Base-by-base conservation (phyloP, 2,329 filamentous ascomycete genomes). In the Cryphonectria naterciae region DNA sequence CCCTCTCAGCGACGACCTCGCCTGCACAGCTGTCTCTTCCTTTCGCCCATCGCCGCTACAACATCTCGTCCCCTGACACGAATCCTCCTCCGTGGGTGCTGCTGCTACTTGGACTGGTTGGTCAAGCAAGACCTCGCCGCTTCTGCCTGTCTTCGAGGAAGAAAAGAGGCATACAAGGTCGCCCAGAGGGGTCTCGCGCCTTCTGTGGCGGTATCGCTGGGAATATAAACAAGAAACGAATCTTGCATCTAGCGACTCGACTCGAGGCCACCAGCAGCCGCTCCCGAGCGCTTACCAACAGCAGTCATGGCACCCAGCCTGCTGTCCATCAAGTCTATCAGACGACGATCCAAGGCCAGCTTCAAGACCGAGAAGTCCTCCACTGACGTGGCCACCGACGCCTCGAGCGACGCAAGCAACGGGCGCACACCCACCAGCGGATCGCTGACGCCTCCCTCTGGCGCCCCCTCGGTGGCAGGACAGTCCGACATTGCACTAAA, bases 381-480 rank as follows among this genome's bases (percentile, higher is more conserved):
- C 60, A 72, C 65, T 52, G 70, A 72, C 39, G 65, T 43, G 19
- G 70, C 68, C 56, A 88, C 86, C 64, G 88, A 91, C 76, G 86
- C 86, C 11, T 88, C 87, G 63, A 90, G 88, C 79, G 88, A 89
- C 77, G 87, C 86, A 56, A 87, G 85, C 77, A 85, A 88, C 75
- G 87, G 86, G 75, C 89, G 88, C 43, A 85, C 89, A 67, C 87
- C 88, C 52, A 89, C 89, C 17, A 92, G 87, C 78, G 93, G 90
- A 76, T 91, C 91, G 65, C 83, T 91, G 61, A 94, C 93, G 65
- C 92, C 93, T 52, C 92, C 93, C 0, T 92, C 91, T n/a, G 86
- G 92, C 65, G 85, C 89, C 75, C 87, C 89, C 63, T 92, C 91
- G n/a, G 86, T 92, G 63, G 85, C 90, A 75, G 87, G 89, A 64